Percentiles rank a stretch among this genome's conserved stretches.
Evolutionary conservation across 1,284 basidiomycete genomes (phyloP).

Genomic region (Cerioporus squamosus): DNA sequence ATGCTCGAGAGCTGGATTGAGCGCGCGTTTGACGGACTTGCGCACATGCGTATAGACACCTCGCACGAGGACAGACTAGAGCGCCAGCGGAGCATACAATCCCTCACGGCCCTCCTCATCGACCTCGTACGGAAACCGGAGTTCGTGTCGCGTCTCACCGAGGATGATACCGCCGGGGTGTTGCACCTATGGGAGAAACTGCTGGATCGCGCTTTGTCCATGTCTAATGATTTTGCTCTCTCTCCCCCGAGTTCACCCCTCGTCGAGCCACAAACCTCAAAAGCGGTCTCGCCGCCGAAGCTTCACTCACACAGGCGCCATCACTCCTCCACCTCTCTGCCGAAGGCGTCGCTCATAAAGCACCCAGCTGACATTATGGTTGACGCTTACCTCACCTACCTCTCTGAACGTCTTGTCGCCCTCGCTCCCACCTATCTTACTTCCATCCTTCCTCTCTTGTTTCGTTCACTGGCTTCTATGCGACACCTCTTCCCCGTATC

Average conservation of each 20-base stretch:
- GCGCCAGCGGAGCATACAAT: slow-evolving; percentile 63
- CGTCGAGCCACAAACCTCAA: slow-evolving; percentile 32
- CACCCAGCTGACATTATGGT: slow-evolving; percentile 62
- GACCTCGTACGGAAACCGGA: slow-evolving; percentile 52
- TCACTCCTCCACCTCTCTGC: slow-evolving; percentile 52
- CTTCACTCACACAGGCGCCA: slow-evolving; percentile 57
- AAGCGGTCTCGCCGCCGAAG: slow-evolving; percentile 32
- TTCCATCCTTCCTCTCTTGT: slow-evolving; percentile 68
- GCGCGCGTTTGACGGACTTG: slow-evolving; percentile 55
- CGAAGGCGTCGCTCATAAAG: slow-evolving; percentile 34
- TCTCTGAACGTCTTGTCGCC: slow-evolving; percentile 59
- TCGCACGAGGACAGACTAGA: slow-evolving; percentile 53
- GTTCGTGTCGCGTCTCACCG: slow-evolving; percentile 60
- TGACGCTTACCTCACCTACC: slow-evolving; percentile 65
- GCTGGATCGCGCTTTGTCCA: slow-evolving; percentile 56
- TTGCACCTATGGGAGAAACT: slow-evolving; percentile 61
- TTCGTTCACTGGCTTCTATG: slow-evolving; percentile 68
- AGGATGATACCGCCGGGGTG: slow-evolving; percentile 54
- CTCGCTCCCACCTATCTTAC: slow-evolving; percentile 57
- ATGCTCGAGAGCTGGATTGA: slow-evolving; percentile 67
- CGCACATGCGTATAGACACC: slow-evolving; percentile 42
- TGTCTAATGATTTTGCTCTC: slow-evolving; percentile 35
- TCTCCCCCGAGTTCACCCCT: slow-evolving; percentile 34
- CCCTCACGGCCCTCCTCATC: slow-evolving; percentile 60
- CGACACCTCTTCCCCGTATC: slow-evolving; percentile 66